Percentiles rank a stretch among this genome's conserved stretches.
Evolutionary conservation across 768 basidiomycete species (phyloP).

Genomic region (Agrocybe chaxingu): DNA sequence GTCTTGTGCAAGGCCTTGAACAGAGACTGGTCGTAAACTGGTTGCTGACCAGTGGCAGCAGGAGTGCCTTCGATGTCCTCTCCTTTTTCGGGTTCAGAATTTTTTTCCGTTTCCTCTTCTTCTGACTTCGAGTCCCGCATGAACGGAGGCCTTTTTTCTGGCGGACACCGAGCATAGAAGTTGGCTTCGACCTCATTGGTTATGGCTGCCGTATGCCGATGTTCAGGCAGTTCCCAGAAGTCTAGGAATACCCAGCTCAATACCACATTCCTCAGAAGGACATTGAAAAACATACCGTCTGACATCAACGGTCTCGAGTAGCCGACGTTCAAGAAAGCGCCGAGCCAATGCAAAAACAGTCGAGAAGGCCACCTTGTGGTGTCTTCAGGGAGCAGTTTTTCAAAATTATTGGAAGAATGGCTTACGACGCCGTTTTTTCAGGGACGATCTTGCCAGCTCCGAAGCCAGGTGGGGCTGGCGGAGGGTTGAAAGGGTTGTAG

Average conservation of each 20-base stretch:
- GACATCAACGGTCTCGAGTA: slow-evolving; percentile 55
- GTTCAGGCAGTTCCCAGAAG: slow-evolving; percentile 47
- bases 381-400: not conserved
- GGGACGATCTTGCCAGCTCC: slow-evolving; percentile 44
- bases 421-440: slow-evolving; percentile 36
- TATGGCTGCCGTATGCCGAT: slow-evolving; percentile 32
- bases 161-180: slow-evolving; percentile 50
- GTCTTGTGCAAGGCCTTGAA: slow-evolving; percentile 44
- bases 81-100: slow-evolving; percentile 6
- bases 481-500: slow-evolving; percentile 33
- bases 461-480: slow-evolving; percentile 49
- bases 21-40: slow-evolving; percentile 45
- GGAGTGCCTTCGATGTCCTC: not conserved
- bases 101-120: slow-evolving; percentile 2
- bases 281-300: slow-evolving; percentile 40
- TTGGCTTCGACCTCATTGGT: slow-evolving; percentile 40
- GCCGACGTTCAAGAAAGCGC: slow-evolving; percentile 52
- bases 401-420: slow-evolving; percentile 4
- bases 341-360: slow-evolving; percentile 51
- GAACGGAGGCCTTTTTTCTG: slow-evolving; percentile 39
- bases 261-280: not conserved
- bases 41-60: slow-evolving; percentile 1
- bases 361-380: slow-evolving; percentile 38
- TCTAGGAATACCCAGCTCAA: slow-evolving; percentile 28
- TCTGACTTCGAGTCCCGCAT: slow-evolving; percentile 18